Base-by-base conservation (phyloP, 2,329 filamentous ascomycete species). In the Beauveria medogensis region DNA sequence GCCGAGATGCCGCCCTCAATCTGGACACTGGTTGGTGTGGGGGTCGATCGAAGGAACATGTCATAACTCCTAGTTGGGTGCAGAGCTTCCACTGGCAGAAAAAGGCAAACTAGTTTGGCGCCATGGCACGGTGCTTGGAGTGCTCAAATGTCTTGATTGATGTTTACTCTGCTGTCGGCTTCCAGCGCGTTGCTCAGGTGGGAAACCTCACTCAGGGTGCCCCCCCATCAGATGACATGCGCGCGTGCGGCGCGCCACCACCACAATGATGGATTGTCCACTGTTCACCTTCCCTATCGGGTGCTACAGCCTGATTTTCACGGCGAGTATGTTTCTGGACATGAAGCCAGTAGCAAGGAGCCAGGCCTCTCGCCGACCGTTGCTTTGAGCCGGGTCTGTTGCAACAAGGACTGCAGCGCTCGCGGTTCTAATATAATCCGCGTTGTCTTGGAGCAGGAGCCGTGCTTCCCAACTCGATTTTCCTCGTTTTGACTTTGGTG, bases 401-500 rank as follows among this genome's bases (percentile, higher is more conserved):
- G 78, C 76, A 1, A 87, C 74, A 48, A 87, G 61, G 0, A 85
- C 76, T 0, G 81, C 80, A 0, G 77, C 73, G 60, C 80, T 85
- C 0, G 76, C 77, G 6, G 74, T 77, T 12, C 82, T 73, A 28
- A 86, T 71, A 18, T 72, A 72, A 0, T 67, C 71, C 1, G 83
- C 81, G 55, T 86, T 82, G 63, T 87, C 84, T 50, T 82, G 76
- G 62, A 86, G 85, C 0, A 87, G 52, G 2, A 84, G 55, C n/a
- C 69, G 72, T 22, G 73, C 77, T 55, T 77, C 72, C 77, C 78
- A 82, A 2, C 47, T 6, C 28, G 57, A 50, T 60, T 62, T 34
- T 50, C 60, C 40, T 55, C 62, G 54, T 14, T 65, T 59, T 30
- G 62, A 62, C 58, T 57, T 22, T 60, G 66, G 18, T 34, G 18